A percentile compares a stretch with the other conserved stretches of the same genome.
phyloP scores from a whole-genome alignment of 2,329 filamentous ascomycete genomes.

The Teratosphaeria epicoccoides region DNA sequence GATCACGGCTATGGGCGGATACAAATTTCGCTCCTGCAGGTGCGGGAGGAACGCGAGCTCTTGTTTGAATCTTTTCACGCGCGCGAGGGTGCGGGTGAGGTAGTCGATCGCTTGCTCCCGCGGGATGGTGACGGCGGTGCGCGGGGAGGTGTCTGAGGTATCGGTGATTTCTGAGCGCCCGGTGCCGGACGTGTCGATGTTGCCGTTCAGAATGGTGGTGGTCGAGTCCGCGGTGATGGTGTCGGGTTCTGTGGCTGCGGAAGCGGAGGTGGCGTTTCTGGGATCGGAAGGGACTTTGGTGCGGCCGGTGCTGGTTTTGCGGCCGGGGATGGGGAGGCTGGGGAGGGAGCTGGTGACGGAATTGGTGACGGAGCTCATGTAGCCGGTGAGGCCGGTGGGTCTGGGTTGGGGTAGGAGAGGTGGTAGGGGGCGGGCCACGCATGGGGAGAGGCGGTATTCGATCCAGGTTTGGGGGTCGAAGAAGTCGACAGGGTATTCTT shows the following conservation, averaged over 20 bases:
- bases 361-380: constrained; percentile 39
- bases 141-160: constrained; percentile 11
- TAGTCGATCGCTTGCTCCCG: constrained; percentile 52
- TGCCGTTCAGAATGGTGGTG: constrained; percentile 30
- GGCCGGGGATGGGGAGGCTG: constrained; percentile 15
- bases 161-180: constrained; percentile 4
- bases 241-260: constrained; percentile 20
- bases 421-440: constrained; percentile 57
- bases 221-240: constrained; percentile 19
- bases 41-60: constrained; percentile 54
- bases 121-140: constrained; percentile 42
- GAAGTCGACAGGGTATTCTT: constrained; percentile 75
- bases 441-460: constrained; percentile 67
- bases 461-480: constrained; percentile 72
- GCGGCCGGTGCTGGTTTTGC: constrained; percentile 17
- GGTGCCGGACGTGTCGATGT: constrained; percentile 32
- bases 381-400: constrained; percentile 31
- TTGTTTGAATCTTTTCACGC: constrained; percentile 63
- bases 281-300: constrained; percentile 8
- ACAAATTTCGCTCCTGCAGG: constrained; percentile 56
- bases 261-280: constrained; percentile 8
- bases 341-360: constrained; percentile 35
- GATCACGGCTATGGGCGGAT: constrained; percentile 72
- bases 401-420: constrained; percentile 31
- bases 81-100: constrained; percentile 61